Conservation (phyloP, 768 basidiomycete species). For the Tulasnella sp. region DNA sequence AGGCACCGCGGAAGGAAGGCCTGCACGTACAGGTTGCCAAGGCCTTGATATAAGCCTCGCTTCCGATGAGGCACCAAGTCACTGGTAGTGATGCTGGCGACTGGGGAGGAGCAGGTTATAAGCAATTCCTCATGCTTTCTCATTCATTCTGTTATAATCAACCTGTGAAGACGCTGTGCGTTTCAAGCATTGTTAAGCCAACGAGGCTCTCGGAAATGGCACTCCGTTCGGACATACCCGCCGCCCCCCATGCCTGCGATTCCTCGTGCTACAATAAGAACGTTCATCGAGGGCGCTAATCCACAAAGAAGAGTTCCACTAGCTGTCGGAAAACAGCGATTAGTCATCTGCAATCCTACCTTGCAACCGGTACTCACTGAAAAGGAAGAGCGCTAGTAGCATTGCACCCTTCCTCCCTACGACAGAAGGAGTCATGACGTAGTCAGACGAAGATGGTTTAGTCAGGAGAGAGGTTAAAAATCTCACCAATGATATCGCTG, state of each 20-base stretch:
- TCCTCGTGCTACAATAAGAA: conserved; percentile 67
- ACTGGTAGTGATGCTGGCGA: conserved; percentile 70
- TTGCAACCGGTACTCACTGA: conserved; percentile 59
- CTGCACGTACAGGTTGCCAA: conserved; percentile 65
- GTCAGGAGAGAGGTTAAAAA: conserved; percentile 22
- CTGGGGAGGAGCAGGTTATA: conserved; percentile 30
- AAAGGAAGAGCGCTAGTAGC: conserved; percentile 70
- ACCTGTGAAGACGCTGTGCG: conserved; percentile 73
- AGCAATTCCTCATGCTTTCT: not conserved
- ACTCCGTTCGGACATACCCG: conserved; percentile 50
- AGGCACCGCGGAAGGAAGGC: not conserved
- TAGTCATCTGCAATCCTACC: too few species aligned
- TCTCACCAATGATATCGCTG: conserved; percentile 62
- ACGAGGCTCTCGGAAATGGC: conserved; percentile 19
- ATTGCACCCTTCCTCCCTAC: conserved; percentile 64
- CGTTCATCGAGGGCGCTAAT: conserved; percentile 73
- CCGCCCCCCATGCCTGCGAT: conserved; percentile 90
- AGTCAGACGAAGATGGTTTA: conserved; percentile 28
- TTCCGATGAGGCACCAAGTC: conserved; percentile 71
- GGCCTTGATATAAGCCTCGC: conserved; percentile 63
- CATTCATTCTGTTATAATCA: not conserved
- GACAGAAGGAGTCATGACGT: conserved; percentile 20
- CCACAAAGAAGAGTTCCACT: conserved; percentile 80
- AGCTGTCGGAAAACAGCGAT: conserved; percentile 6
- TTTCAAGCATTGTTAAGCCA: not conserved